A percentile compares a stretch with the other conserved stretches of the same genome.
phyloP scores from a whole-genome alignment of 2,329 filamentous ascomycete species.

The Verticillium dahliae region DNA sequence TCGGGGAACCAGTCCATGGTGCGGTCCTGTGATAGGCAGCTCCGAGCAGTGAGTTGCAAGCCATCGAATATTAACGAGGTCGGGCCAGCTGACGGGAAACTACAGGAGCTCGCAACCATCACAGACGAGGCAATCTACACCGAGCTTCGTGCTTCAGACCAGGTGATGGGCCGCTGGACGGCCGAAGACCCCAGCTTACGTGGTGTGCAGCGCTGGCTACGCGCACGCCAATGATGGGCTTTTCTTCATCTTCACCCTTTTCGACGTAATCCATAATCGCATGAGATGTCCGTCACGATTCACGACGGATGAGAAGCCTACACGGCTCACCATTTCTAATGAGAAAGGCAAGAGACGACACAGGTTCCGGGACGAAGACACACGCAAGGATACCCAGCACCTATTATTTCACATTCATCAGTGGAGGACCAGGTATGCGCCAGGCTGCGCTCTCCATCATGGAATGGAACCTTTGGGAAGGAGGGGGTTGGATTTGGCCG shows the following conservation, averaged over 20 bases:
- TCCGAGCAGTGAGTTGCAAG: conserved; percentile 43
- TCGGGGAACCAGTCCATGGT: conserved; percentile 41
- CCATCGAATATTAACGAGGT: neutral
- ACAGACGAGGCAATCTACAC: conserved; percentile 54
- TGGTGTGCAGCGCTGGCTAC: conserved; percentile 53
- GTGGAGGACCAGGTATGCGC: neutral
- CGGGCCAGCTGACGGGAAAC: neutral
- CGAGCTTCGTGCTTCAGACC: conserved; percentile 47
- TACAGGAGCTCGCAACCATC: conserved; percentile 49
- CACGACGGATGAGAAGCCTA: neutral
- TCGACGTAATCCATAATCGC: neutral
- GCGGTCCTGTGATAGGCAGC: conserved; percentile 46
- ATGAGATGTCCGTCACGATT: neutral
- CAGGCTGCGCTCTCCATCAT: neutral
- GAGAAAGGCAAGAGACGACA: neutral
- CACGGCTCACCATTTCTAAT: neutral
- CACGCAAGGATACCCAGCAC: conserved; percentile 1
- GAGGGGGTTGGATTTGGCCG: neutral
- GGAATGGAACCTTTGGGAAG: neutral
- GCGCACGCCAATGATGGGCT: conserved; percentile 25
- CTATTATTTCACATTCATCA: neutral
- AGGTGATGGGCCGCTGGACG: conserved; percentile 53
- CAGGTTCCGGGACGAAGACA: neutral
- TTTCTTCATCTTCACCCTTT: neutral
- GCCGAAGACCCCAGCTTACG: conserved; percentile 54